Percentiles rank a stretch among this genome's conserved stretches.
phyloP scores from a whole-genome alignment of 352 stramenopile species.

The Globisporangium heterothallicum region DNA sequence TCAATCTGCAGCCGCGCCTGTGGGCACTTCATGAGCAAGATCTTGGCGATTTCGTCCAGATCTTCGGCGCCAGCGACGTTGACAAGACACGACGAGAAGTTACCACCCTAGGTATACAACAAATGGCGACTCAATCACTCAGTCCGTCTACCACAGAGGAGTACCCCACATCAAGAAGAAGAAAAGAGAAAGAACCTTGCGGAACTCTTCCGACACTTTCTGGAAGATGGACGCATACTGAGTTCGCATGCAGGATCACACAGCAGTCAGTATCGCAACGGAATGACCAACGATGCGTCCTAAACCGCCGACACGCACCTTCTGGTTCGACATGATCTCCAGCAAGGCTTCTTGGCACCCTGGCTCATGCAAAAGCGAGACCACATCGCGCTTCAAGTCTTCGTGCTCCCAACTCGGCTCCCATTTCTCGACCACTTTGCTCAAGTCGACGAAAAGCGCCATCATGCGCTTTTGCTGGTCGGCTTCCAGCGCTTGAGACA shows the following conservation, averaged over 20 bases:
- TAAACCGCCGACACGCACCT: too few relatives aligned
- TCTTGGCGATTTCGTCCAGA: slow-evolving; percentile 68
- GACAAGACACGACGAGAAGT: slow-evolving; percentile 50
- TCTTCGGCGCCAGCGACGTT: slow-evolving; percentile 41
- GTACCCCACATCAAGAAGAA: neutral
- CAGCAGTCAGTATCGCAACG: neutral
- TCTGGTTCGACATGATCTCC: slow-evolving; percentile 36
- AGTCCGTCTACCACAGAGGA: too few relatives aligned
- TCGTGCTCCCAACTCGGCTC: slow-evolving; percentile 43
- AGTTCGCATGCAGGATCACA: too few relatives aligned
- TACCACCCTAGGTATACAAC: slow-evolving; percentile 29
- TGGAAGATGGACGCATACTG: slow-evolving; percentile 60
- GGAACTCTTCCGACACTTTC: slow-evolving; percentile 56
- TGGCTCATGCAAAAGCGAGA: slow-evolving; percentile 68
- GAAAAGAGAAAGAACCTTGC: slow-evolving; percentile 20
- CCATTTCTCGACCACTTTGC: slow-evolving; percentile 74
- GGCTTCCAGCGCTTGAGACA: slow-evolving; percentile 41
- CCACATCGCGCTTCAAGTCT: slow-evolving; percentile 63
- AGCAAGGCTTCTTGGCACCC: slow-evolving; percentile 67
- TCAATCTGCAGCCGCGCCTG: slow-evolving; percentile 69
- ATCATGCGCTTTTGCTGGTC: slow-evolving; percentile 59
- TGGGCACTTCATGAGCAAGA: slow-evolving; percentile 69
- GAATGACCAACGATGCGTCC: neutral
- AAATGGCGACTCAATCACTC: too few relatives aligned
- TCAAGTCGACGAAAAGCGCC: slow-evolving; percentile 71